Evolutionary conservation across 192 early-diverging fungal species (phyloP).

Genomic region (Coemansia sp.): DNA sequence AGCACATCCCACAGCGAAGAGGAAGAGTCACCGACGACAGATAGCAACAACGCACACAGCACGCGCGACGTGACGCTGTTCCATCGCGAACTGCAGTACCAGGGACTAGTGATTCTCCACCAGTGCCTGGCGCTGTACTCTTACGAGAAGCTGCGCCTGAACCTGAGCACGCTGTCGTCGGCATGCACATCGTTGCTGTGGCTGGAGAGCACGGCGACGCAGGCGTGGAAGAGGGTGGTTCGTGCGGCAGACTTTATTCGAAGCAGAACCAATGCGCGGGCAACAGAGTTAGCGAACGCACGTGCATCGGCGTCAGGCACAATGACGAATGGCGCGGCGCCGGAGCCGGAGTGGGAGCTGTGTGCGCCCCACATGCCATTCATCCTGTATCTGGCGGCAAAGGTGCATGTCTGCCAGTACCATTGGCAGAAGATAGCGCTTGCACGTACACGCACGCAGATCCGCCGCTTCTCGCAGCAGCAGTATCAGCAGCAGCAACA

Average conservation of each 20-base stretch:
- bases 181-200: constrained; percentile 52
- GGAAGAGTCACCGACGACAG: constrained; percentile 1
- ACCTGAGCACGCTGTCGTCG: constrained; percentile 40
- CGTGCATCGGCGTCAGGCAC: constrained; percentile 41
- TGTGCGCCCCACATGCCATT: constrained; percentile 56
- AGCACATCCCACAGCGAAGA: too few species aligned
- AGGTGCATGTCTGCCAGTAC: constrained; percentile 55
- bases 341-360: constrained; percentile 56
- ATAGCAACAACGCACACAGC: constrained; percentile 24
- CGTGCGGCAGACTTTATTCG: constrained; percentile 48
- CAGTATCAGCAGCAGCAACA: constrained; percentile 8
- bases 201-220: constrained; percentile 51
- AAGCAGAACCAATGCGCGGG: constrained; percentile 30
- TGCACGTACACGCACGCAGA: constrained; percentile 36
- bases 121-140: constrained; percentile 52
- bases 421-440: constrained; percentile 55
- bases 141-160: constrained; percentile 51
- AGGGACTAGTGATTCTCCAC: constrained; percentile 51
- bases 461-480: constrained; percentile 9
- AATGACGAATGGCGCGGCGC: constrained; percentile 48
- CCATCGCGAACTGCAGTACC: constrained; percentile 55
- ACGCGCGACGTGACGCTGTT: constrained; percentile 52
- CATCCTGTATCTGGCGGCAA: constrained; percentile 47
- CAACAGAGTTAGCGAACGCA: constrained; percentile 42
- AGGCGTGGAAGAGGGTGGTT: constrained; percentile 53